Evolutionary conservation across 345 rosid genomes (phyloP), one percentile per base, ranked within the genome.

Genomic region (Ailanthus altissimus): DNA sequence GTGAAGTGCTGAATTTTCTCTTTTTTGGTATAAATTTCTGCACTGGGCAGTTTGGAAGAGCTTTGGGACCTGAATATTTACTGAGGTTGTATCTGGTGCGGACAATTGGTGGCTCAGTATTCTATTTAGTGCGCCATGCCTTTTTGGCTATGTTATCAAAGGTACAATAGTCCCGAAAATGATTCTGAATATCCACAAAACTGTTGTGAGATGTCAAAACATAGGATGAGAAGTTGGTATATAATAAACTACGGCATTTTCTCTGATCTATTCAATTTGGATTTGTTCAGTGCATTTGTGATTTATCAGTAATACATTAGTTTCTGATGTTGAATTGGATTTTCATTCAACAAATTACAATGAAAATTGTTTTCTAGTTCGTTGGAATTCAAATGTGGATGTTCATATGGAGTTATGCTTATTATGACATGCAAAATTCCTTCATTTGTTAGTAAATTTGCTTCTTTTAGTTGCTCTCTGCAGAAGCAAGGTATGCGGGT

Each of bases 21-120:
- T 40, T 69, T 59, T 32, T 8, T 75, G 53, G 6, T 23, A 7
- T 11, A 68, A 60, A 13, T 28, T 26, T 77, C 69, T 36, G 67
- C 32, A 25, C 73, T 66, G 73, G 72, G 60, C 86, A 94, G 97
- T 89, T 91, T 73, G 97, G 83, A 70, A 85, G 89, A 74, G 77
- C 40, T 80, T 87, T 92, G 79, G 97, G 97, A 77, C 83, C 94
- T 67, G 86, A 87, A 70, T 90, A 81, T 80, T 83, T 91, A 79
- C 82, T 94, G 75, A 90, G 86, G 84, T 81, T 94, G 82, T 92
- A 94, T 83, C 49, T 94, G 46, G 94, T 94, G 53, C 94, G 97
- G 61, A 94, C 94, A 28, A 64, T 88, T 70, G 97, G 97, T 76
- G 97, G 97, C 36, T 91, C 97, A 57, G 75, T 88, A n/a, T 89